Base-by-base conservation (phyloP, 768 basidiomycete species). In the Panaeolus papilionaceus region DNA sequence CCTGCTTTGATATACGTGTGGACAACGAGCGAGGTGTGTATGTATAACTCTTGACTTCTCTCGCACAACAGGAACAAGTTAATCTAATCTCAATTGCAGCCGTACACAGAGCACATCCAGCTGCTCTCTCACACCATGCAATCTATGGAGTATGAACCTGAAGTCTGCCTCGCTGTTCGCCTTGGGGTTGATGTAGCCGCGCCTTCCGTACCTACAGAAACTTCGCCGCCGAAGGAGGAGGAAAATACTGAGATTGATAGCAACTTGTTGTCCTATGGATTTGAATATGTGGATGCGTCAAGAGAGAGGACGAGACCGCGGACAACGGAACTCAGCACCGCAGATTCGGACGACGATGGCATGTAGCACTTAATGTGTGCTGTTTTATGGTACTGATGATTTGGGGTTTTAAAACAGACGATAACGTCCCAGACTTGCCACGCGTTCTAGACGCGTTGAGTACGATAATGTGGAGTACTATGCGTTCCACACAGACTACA, bases 381-480 rank as follows among this genome's bases (percentile, higher is more conserved):
- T 64, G 16, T 9, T 38, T 28, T 12, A 3, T 6, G 26, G 16
- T 62, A 20, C 23, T 38, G 63, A 38, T 64, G 4, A 58, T 63
- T 65, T 37, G 66, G 26, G 3, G 33, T 42, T 61, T 5, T 62
- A 33, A 62, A 47, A 38, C 62, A 40, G 61, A 88, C 10, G 88
- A 79, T 18, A 28, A 45, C 11, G 82, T 87, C 63, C 85, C 85
- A 20, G 72, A 79, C 12, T 84, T 93, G 39, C 85, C 87, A 38
- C 88, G 94, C 28, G 88, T 94, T 8, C 71, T 92, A 20, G 92
- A 94, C 73, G 92, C 93, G 11, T 79, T 95, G 51, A 90, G 92
- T 76, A 94, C 94, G 0, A 88, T 95, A 72, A 93, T 95, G 90
- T 95, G 93, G 93, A 90, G 93, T 4, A 91, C 90, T 0, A 89